Percentiles rank a stretch among this genome's conserved stretches.
phyloP scores from a whole-genome alignment of 768 basidiomycete genomes.

The Pulveroboletus sp. region DNA sequence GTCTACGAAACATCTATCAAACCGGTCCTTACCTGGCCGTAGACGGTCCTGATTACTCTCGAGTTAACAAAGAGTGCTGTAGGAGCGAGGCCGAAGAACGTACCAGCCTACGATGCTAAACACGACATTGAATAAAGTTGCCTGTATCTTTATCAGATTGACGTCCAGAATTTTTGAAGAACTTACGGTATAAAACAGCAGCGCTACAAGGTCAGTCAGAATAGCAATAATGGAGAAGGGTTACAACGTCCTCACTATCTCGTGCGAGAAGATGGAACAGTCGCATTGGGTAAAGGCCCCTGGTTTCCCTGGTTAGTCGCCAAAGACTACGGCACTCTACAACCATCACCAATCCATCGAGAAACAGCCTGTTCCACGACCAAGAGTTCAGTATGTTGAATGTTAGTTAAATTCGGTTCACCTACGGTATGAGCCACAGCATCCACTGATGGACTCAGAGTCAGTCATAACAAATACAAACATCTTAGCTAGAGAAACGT shows the following conservation, averaged over 20 bases:
- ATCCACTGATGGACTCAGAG: too few relatives aligned
- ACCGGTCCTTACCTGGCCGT: slow-evolving; percentile 5
- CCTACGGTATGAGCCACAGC: too few relatives aligned
- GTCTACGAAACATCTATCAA: background rate
- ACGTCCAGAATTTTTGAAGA: background rate
- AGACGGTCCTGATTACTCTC: slow-evolving; percentile 6
- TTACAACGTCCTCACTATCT: too few relatives aligned
- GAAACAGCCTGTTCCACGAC: background rate
- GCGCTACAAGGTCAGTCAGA: slow-evolving; percentile 1
- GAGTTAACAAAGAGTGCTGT: background rate
- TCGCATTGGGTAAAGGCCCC: background rate
- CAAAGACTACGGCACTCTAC: slow-evolving; percentile 1
- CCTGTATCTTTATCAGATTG: background rate
- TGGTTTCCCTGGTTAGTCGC: background rate
- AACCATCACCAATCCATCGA: background rate
- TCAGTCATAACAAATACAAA: too few relatives aligned
- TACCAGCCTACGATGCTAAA: slow-evolving; percentile 14
- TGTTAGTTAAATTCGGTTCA: too few relatives aligned
- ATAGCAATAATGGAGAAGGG: too few relatives aligned
- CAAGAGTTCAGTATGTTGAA: background rate
- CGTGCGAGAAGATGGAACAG: slow-evolving; percentile 19
- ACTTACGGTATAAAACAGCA: slow-evolving; percentile 7
- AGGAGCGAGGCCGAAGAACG: slow-evolving; percentile 1
- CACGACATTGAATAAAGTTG: slow-evolving; percentile 5
- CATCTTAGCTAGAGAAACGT: too few relatives aligned